Percentiles rank a stretch among this genome's conserved stretches.
Conservation (phyloP, 1,284 basidiomycete species). For the Athelia psychrophila region DNA sequence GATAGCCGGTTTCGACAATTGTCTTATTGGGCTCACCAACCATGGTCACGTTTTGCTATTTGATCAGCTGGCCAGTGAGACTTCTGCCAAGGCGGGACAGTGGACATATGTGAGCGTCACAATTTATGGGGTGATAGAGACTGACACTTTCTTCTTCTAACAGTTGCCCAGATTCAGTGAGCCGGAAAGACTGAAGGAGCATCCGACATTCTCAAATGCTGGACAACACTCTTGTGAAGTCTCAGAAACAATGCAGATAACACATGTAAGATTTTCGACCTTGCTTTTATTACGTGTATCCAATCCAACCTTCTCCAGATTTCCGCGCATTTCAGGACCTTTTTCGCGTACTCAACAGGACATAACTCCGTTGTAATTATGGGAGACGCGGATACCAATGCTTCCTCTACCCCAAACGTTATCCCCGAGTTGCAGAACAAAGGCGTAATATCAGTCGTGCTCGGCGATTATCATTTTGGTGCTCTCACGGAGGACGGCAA, state of each 20-base stretch:
- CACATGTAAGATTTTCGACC: slow-evolving; percentile 52
- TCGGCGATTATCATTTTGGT: slow-evolving; percentile 89
- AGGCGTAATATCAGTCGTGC: slow-evolving; percentile 77
- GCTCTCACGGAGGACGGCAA: slow-evolving; percentile 79
- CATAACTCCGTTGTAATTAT: slow-evolving; percentile 64
- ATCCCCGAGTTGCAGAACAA: slow-evolving; percentile 71
- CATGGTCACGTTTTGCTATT: slow-evolving; percentile 72
- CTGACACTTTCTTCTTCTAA: not conserved
- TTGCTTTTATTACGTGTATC: slow-evolving; percentile 11
- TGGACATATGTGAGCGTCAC: slow-evolving; percentile 74
- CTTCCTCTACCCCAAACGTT: slow-evolving; percentile 49
- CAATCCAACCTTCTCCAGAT: slow-evolving; percentile 55
- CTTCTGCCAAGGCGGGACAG: slow-evolving; percentile 30
- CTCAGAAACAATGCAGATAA: slow-evolving; percentile 55
- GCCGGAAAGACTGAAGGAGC: slow-evolving; percentile 41
- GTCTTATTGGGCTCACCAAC: slow-evolving; percentile 75
- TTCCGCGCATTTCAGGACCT: slow-evolving; percentile 79
- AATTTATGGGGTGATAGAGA: not conserved
- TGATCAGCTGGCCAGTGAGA: slow-evolving; percentile 39
- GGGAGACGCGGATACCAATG: slow-evolving; percentile 44
- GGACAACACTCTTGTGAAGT: slow-evolving; percentile 26
- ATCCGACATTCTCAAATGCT: slow-evolving; percentile 37
- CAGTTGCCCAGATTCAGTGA: slow-evolving; percentile 75
- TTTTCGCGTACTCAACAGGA: slow-evolving; percentile 80
- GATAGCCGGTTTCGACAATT: slow-evolving; percentile 69